Conservation (phyloP, 2,329 filamentous ascomycete genomes). For the Ophiosphaerella narmari region DNA sequence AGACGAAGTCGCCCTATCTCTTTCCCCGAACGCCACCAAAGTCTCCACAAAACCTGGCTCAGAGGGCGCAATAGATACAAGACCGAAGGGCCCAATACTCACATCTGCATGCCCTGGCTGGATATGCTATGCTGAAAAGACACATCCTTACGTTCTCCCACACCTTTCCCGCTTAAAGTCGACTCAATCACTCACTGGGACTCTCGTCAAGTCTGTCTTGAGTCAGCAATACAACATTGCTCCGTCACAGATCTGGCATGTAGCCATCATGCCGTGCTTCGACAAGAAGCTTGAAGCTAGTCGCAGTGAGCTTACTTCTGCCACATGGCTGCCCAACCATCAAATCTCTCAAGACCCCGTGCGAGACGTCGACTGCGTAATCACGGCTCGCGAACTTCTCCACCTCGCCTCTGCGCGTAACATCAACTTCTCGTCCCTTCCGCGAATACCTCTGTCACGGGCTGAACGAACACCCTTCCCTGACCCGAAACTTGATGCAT, state of each 20-base stretch:
- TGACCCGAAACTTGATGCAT: conserved; percentile 69
- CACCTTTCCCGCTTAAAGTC: conserved; percentile 92
- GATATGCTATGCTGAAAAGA: conserved; percentile 99
- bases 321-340: conserved; percentile 63
- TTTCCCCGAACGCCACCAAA: conserved; percentile 34
- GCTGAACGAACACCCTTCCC: conserved; percentile 67
- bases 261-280: conserved; percentile 97
- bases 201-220: conserved; percentile 83
- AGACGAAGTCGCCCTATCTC: conserved; percentile 51
- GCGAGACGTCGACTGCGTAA: conserved; percentile 95
- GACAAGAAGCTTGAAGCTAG: conserved; percentile 98
- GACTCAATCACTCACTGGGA: conserved; percentile 89
- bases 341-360: conserved; percentile 49
- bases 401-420: conserved; percentile 83
- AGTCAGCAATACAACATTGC: conserved; percentile 72
- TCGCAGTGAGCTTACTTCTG: conserved; percentile 85
- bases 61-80: conserved; percentile 50
- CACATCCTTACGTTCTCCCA: conserved; percentile 88
- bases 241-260: conserved; percentile 85
- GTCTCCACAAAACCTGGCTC: conserved; percentile 26
- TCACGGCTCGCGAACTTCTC: conserved; percentile 91
- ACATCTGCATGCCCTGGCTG: conserved; percentile 94
- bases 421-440: conserved; percentile 74
- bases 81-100: conserved; percentile 67
- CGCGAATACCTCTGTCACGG: conserved; percentile 59